Evolutionary conservation across 2,329 filamentous ascomycete genomes (phyloP).

Genomic region (Geosmithia putterillii): DNA sequence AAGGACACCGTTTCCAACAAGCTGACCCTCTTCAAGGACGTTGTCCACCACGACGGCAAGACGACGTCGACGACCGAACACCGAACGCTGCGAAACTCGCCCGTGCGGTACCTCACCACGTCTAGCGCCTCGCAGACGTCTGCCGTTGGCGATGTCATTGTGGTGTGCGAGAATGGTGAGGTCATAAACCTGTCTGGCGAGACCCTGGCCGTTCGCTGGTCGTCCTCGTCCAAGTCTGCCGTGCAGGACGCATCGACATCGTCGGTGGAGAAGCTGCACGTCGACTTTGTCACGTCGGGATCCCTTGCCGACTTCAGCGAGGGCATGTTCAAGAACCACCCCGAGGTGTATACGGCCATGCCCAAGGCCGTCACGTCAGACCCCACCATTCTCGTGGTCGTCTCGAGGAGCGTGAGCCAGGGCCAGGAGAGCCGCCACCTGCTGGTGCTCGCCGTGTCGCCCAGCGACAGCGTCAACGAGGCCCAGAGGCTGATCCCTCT

Average conservation of each 20-base stretch:
- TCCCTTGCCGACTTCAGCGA: slow-evolving; percentile 35
- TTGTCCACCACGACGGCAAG: slow-evolving; percentile 35
- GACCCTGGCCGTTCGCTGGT: slow-evolving; percentile 20
- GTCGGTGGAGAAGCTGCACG: slow-evolving; percentile 22
- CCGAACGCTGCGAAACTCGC: slow-evolving; percentile 25
- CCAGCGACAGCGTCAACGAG: slow-evolving; percentile 10
- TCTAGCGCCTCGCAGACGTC: slow-evolving; percentile 13
- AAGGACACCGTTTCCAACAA: slow-evolving; percentile 32
- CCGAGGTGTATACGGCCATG: slow-evolving; percentile 38
- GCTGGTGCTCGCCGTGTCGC: slow-evolving; percentile 14
- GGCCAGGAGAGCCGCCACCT: slow-evolving; percentile 16
- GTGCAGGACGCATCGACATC: slow-evolving; percentile 20
- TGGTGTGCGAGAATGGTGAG: slow-evolving; percentile 48
- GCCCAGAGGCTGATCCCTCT: slow-evolving; percentile 24
- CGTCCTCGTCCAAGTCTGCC: slow-evolving; percentile 16
- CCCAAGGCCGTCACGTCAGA: slow-evolving; percentile 31
- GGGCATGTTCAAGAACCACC: slow-evolving; percentile 41
- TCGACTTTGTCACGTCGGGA: slow-evolving; percentile 37
- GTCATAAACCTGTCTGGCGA: slow-evolving; percentile 49
- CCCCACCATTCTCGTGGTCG: slow-evolving; percentile 41
- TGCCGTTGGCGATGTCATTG: slow-evolving; percentile 29
- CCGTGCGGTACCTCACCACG: slow-evolving; percentile 21
- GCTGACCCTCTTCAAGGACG: slow-evolving; percentile 48
- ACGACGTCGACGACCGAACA: slow-evolving; percentile 37
- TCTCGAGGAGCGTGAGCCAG: slow-evolving; percentile 25